Percentiles rank a stretch among this genome's conserved stretches.
These are phyloP conservation scores for Fagus crenata DNA, from an alignment of 306 rosid species.

Conservation along the genomic window DNA sequence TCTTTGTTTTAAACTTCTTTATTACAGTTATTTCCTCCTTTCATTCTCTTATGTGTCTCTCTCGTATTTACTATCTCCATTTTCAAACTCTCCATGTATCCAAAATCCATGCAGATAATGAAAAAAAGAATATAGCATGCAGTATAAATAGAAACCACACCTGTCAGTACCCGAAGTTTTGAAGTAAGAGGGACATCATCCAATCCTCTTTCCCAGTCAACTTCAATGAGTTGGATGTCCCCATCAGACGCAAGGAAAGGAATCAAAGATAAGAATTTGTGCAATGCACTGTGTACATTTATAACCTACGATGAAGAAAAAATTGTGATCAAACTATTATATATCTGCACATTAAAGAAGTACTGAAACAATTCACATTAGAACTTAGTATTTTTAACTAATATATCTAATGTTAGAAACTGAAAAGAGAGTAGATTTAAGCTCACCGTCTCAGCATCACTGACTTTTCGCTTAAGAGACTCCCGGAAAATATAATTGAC, in stretches of 20 bases:
- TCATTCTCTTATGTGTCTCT: too few species aligned
- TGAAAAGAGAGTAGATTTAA: too few species aligned
- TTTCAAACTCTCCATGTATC: too few species aligned
- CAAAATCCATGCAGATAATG: background rate
- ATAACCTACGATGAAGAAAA: slow-evolving; percentile 53
- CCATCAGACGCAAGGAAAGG: slow-evolving; percentile 53
- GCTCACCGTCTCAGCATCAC: slow-evolving; percentile 74
- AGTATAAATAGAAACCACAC: slow-evolving; percentile 37
- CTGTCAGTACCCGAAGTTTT: slow-evolving; percentile 63
- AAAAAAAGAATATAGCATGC: slow-evolving; percentile 2
- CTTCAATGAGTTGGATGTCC: slow-evolving; percentile 40
- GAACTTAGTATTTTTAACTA: background rate
- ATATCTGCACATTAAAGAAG: slow-evolving; percentile 6
- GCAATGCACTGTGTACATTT: slow-evolving; percentile 48
- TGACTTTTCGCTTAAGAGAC: slow-evolving; percentile 78
- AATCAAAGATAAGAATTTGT: slow-evolving; percentile 68
- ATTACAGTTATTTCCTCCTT: too few species aligned
- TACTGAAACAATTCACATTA: slow-evolving; percentile 12
- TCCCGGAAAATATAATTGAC: slow-evolving; percentile 64
- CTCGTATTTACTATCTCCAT: too few species aligned
- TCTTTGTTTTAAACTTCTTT: too few species aligned
- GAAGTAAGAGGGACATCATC: slow-evolving; percentile 59
- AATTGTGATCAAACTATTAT: slow-evolving; percentile 24
- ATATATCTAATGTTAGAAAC: slow-evolving; percentile 1
- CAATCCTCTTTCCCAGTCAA: slow-evolving; percentile 48